These are phyloP conservation scores for Boletales sp. DNA, from an alignment of 768 basidiomycete species.

Conservation along the genomic window DNA sequence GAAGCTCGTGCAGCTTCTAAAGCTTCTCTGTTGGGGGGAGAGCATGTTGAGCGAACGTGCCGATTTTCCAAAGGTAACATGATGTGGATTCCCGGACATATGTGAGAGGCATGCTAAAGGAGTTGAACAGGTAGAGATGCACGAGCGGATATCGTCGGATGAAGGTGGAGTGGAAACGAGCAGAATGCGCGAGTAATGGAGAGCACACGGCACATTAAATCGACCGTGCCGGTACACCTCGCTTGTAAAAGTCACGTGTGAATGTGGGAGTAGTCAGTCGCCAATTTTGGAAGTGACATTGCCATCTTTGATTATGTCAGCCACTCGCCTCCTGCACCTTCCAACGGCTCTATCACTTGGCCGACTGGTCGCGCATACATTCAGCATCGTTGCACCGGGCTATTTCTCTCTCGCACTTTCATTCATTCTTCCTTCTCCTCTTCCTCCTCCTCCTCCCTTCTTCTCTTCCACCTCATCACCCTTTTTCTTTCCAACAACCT, in stretches of 20 bases:
- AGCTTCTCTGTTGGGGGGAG: slow-evolving; percentile 89
- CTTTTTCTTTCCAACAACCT: not conserved
- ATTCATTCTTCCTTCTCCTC: not conserved
- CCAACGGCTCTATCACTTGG: slow-evolving; percentile 26
- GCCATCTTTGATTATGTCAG: slow-evolving; percentile 29
- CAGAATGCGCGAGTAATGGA: slow-evolving; percentile 23
- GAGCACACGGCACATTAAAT: not conserved
- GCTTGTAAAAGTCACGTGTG: slow-evolving; percentile 11
- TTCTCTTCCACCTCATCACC: not conserved
- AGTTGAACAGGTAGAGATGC: slow-evolving; percentile 29
- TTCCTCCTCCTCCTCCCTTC: not conserved
- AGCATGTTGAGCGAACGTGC: slow-evolving; percentile 68
- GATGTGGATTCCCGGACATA: slow-evolving; percentile 4
- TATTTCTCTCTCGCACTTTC: slow-evolving; percentile 7
- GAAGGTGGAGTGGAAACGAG: slow-evolving; percentile 14
- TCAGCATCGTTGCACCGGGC: slow-evolving; percentile 18
- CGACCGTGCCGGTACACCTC: not conserved
- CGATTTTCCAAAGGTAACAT: slow-evolving; percentile 72
- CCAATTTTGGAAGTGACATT: slow-evolving; percentile 15
- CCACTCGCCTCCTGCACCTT: slow-evolving; percentile 21
- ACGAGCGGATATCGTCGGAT: slow-evolving; percentile 19
- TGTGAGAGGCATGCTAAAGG: slow-evolving; percentile 24
- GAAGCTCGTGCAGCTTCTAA: slow-evolving; percentile 78
- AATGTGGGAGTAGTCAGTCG: not conserved
- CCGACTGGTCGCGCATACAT: slow-evolving; percentile 28